phyloP scores from a whole-genome alignment of 371 early-diverging fungal species.

The Syncephalastrum monosporum region DNA sequence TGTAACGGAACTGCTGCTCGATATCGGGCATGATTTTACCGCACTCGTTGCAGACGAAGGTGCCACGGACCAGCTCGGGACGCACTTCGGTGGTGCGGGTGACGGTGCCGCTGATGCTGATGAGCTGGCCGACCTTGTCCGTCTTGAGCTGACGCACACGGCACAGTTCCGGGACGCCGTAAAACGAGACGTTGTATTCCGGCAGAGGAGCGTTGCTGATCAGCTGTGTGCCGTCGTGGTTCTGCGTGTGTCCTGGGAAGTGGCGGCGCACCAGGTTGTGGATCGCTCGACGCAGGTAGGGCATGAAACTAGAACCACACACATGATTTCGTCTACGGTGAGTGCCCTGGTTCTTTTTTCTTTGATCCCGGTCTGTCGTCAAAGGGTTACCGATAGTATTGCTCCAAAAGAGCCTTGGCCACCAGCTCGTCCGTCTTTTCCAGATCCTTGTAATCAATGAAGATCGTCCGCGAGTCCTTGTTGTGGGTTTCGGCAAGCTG shows the following conservation, averaged over 20 bases:
- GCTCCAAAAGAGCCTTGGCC: conserved; percentile 66
- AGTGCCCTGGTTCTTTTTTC: neutral
- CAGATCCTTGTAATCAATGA: conserved; percentile 78
- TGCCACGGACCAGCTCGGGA: conserved; percentile 94
- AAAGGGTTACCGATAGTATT: conserved; percentile 71
- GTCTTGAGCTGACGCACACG: conserved; percentile 89
- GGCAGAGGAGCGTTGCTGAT: conserved; percentile 26
- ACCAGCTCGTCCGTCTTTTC: conserved; percentile 60
- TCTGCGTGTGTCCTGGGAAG: conserved; percentile 62
- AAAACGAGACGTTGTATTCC: conserved; percentile 79
- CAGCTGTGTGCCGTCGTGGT: too few species aligned
- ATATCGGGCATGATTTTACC: conserved; percentile 80
- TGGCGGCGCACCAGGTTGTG: conserved; percentile 72
- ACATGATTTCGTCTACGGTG: neutral
- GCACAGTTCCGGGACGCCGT: conserved; percentile 61
- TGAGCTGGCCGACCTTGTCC: conserved; percentile 84
- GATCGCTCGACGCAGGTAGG: conserved; percentile 83
- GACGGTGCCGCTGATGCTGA: conserved; percentile 93
- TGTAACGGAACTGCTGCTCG: conserved; percentile 97
- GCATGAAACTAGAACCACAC: conserved; percentile 64
- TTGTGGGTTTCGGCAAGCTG: conserved; percentile 60
- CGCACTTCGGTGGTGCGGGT: conserved; percentile 98
- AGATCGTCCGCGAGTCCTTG: conserved; percentile 67
- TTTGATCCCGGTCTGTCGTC: too few species aligned
- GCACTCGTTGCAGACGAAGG: conserved; percentile 95